Conservation (phyloP, 2,329 filamentous ascomycete species). For the Tetracladium maxilliforme region DNA sequence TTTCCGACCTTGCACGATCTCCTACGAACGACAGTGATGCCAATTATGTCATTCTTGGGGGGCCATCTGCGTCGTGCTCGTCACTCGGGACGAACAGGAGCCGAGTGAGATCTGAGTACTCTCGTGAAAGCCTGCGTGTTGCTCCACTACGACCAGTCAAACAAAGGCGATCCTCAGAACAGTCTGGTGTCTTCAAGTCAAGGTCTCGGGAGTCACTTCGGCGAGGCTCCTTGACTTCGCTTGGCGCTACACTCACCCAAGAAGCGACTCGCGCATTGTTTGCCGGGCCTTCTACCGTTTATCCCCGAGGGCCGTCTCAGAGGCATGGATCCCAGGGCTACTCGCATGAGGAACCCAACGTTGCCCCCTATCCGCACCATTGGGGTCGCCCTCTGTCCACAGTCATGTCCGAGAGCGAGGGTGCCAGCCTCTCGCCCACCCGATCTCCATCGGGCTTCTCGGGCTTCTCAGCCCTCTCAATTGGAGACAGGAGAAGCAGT, state of each 20-base stretch:
- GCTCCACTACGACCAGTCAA: slow-evolving; percentile 34
- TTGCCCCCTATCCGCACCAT: slow-evolving; percentile 37
- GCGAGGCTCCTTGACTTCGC: slow-evolving; percentile 36
- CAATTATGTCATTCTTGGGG: not conserved
- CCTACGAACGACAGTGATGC: too few relatives aligned
- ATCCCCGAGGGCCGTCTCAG: slow-evolving; percentile 15
- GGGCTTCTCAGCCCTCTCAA: slow-evolving; percentile 20
- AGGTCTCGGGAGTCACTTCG: slow-evolving; percentile 37
- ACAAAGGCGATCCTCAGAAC: slow-evolving; percentile 31
- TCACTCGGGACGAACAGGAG: slow-evolving; percentile 3
- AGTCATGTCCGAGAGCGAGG: slow-evolving; percentile 47
- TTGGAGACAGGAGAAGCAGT: slow-evolving; percentile 31
- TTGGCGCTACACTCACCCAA: slow-evolving; percentile 32
- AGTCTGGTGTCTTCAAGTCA: slow-evolving; percentile 30
- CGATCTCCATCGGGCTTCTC: slow-evolving; percentile 31
- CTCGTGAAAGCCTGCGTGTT: slow-evolving; percentile 45
- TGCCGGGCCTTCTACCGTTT: slow-evolving; percentile 5
- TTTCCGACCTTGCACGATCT: too few relatives aligned
- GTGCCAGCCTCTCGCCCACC: slow-evolving; percentile 29
- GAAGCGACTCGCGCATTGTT: slow-evolving; percentile 4
- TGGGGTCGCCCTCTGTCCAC: slow-evolving; percentile 52
- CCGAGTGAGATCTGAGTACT: slow-evolving; percentile 28
- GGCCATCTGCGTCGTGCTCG: not conserved
- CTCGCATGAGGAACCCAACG: too few relatives aligned
- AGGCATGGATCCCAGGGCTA: too few relatives aligned